phyloP scores from a whole-genome alignment of 805 yeast genomes.

The Candida rishiriensis region DNA sequence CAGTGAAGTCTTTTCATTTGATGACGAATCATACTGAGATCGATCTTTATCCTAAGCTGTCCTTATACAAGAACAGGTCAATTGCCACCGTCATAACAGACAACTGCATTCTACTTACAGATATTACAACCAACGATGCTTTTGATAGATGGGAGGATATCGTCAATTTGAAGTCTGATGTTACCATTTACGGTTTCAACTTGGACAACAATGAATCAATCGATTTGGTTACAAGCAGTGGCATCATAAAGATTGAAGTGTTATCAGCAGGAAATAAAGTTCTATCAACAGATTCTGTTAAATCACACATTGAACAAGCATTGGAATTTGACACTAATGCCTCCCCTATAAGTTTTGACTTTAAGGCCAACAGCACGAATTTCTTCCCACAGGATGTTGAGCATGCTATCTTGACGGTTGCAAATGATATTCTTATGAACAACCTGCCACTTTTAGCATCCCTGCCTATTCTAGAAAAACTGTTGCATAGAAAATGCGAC shows the following conservation, averaged over 20 bases:
- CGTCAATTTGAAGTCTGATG: conserved; percentile 49
- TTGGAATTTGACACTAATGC: conserved; percentile 47
- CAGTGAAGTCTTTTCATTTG: neutral
- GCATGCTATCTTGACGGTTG: conserved; percentile 45
- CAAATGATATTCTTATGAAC: conserved; percentile 54
- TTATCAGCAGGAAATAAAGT: conserved; percentile 24
- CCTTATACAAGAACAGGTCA: conserved; percentile 20
- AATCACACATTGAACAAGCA: conserved; percentile 81
- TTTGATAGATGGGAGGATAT: conserved; percentile 77
- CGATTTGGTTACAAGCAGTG: conserved; percentile 47
- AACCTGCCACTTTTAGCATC: conserved; percentile 50
- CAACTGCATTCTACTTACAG: conserved; percentile 62
- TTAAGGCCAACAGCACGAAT: conserved; percentile 20
- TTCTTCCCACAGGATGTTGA: conserved; percentile 40
- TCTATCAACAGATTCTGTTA: conserved; percentile 35
- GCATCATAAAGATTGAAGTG: conserved; percentile 58
- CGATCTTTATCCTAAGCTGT: conserved; percentile 6
- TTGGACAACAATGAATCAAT: conserved; percentile 10
- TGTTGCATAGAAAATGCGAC: conserved; percentile 45
- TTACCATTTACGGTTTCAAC: conserved; percentile 58
- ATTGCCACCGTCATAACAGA: conserved; percentile 54
- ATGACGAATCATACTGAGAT: neutral
- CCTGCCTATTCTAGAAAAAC: conserved; percentile 46
- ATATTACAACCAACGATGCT: conserved; percentile 32
- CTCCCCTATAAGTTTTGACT: conserved; percentile 17